Evolutionary conservation across 495 filamentous ascomycete genomes (phyloP), one percentile per base, ranked within the genome.

Genomic region (Penicillium fimorum): DNA sequence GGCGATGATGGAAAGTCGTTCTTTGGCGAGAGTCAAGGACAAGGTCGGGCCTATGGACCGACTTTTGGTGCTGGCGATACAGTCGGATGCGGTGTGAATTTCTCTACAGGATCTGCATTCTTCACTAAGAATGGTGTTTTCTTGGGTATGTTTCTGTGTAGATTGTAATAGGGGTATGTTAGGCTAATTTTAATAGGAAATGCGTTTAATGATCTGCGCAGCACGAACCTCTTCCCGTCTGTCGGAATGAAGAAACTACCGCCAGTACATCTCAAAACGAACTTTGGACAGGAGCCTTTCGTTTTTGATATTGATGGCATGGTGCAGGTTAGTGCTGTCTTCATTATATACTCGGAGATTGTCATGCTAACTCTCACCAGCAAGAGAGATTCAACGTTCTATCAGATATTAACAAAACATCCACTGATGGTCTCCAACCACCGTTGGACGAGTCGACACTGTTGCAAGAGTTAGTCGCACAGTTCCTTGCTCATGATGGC

Each of bases 1-100:
- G 92, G 94, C 24, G 95, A 99, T 68, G 94, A 99, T 70, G 94
- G 94, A 29, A 85, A 92, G 60, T 84, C 84, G 42, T 99, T 95
- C 64, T 83, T 87, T 44, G 84, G 87, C 20, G 76, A 79, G 53
- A 72, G 62, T 40, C 81, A 86, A 47, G 85, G 82, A 18, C 82
- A 83, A 37, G 91, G 93, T 8, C 90, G 90, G 63, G 66, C 79
- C 7, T 96, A 91, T 67, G 91, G 89, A 0, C 84, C 84, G 22
- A 83, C 79, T 4, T 97, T 91, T 67, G 79, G 79, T 4, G 77
- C 79, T 32, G 73, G 82, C n/a, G 94, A 99, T 76, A 85, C 87
- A 5, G 85, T 97, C 38, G 94, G 94, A 3, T 97, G 95, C 67
- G 90, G 95, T 18, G 81, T 99, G 42, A 96, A 99, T 68, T 97